Base-by-base conservation (phyloP, 768 basidiomycete genomes). In the Tephrocybe sp. region DNA sequence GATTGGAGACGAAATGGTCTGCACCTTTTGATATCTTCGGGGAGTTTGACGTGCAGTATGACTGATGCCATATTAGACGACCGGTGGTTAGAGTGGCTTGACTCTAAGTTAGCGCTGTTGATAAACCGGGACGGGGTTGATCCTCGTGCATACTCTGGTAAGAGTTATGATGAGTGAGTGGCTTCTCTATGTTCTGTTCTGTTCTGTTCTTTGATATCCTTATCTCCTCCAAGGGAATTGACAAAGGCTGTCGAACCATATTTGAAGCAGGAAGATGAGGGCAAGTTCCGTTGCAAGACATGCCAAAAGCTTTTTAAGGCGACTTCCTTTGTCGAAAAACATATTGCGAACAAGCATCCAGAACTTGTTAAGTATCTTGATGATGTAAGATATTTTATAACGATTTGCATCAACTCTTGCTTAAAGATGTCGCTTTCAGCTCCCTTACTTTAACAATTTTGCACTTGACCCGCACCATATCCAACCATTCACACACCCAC, bases 281-380 rank as follows among this genome's bases (percentile, higher is more conserved):
- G 87, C 61, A 98, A 97, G 65, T 98, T 90, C 73, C 80, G 97
- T 55, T 99, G 97, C 74, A 96, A 92, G 74, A 86, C 86, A 24
- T 99, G 97, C 69, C 87, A 86, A 69, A 99, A 99, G 73, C 77
- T 98, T 18, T 99, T 99, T 85, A 95, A 95, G 67, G 97, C 94
- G 4, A 88, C 90, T 27, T 84, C 94, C 21, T 99, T 98, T 69
- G 90, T 98, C 40, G 92, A 96, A 72, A 98, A 98, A 76, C 97
- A 99, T 65, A 86, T 99, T 53, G 82, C 86, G 11, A 92, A 95
- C 66, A 98, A 98, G 66, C 97, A 99, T 64, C 74, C 87, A 9
- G 91, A 97, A 52, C 73, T 92, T 13, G 80, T 95, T 50, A 89
- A 87, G 57, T 72, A 77, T 43, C 80, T 98, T 15, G 92, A 94